phyloP scores from a whole-genome alignment of 2,329 filamentous ascomycete species.

The Fusarium incarnatum region DNA sequence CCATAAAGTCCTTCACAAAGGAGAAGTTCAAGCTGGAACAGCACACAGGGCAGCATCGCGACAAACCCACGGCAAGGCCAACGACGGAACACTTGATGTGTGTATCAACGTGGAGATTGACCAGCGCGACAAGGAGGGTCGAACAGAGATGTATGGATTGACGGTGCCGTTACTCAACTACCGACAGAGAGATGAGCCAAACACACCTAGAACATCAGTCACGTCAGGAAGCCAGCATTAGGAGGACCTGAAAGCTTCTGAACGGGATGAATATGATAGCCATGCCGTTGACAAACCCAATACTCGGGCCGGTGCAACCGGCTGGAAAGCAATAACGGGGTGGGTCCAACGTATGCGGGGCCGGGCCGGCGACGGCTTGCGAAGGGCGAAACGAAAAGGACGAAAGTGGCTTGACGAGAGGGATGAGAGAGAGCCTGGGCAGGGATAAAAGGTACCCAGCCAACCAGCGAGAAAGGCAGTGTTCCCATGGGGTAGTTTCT shows the following conservation, averaged over 20 bases:
- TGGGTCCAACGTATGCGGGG: conserved; percentile 16
- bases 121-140: conserved; percentile 82
- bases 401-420: neutral
- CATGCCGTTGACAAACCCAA: neutral
- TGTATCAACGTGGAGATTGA: conserved; percentile 88
- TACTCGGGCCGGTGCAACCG: conserved; percentile 8
- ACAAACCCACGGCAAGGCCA: conserved; percentile 65
- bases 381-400: conserved; percentile 14
- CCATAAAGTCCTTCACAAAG: conserved; percentile 77
- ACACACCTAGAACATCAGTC: conserved; percentile 43
- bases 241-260: conserved; percentile 11
- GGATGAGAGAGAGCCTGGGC: neutral
- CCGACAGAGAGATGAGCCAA: conserved; percentile 43
- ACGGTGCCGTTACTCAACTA: conserved; percentile 79
- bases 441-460: conserved; percentile 4
- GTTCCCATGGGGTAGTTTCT: conserved; percentile 22
- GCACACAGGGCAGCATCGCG: conserved; percentile 76
- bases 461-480: conserved; percentile 12
- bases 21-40: conserved; percentile 83
- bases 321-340: conserved; percentile 8
- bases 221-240: conserved; percentile 33
- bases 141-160: conserved; percentile 84
- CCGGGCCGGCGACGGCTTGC: conserved; percentile 26
- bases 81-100: conserved; percentile 78
- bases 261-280: neutral